These are phyloP conservation scores for Balakata baccata DNA, from an alignment of 345 rosid species.

Conservation along the genomic window DNA sequence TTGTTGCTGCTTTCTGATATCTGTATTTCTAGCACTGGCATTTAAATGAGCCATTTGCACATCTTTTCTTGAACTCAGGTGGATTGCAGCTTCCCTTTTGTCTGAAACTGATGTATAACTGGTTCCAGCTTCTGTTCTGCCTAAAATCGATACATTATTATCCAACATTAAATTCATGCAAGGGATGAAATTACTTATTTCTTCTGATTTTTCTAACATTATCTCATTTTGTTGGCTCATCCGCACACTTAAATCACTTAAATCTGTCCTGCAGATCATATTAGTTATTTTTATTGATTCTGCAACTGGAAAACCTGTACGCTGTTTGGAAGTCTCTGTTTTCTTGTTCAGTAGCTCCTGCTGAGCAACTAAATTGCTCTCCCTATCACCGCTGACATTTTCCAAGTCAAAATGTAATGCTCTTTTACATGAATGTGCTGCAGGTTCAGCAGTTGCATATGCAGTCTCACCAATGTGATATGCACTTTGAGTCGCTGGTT, in stretches of 20 bases:
- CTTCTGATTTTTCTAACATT: conserved; percentile 27
- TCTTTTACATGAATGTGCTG: conserved; percentile 48
- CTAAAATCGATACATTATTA: conserved; percentile 12
- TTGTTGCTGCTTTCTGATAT: no score
- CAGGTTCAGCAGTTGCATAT: conserved; percentile 21
- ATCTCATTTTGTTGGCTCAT: conserved; percentile 31
- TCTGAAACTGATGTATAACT: no score
- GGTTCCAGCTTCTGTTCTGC: conserved; percentile 10
- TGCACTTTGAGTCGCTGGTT: conserved; percentile 36
- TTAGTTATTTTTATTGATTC: conserved; percentile 23
- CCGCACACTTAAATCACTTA: conserved; percentile 32
- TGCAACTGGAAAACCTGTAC: conserved; percentile 23
- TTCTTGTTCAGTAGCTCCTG: conserved; percentile 19
- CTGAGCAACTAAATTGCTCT: conserved; percentile 16
- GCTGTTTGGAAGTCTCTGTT: conserved; percentile 13
- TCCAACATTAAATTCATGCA: conserved; percentile 31
- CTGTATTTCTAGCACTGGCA: no score
- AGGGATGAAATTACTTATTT: conserved; percentile 17
- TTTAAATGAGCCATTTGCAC: no score
- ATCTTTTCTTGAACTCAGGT: no score
- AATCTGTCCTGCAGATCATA: conserved; percentile 17
- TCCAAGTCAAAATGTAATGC: conserved; percentile 55
- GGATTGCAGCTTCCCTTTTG: no score
- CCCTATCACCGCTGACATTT: conserved; percentile 27
- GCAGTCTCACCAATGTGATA: conserved; percentile 16